Conservation (phyloP, 306 rosid genomes). For the Prunus mume region DNA sequence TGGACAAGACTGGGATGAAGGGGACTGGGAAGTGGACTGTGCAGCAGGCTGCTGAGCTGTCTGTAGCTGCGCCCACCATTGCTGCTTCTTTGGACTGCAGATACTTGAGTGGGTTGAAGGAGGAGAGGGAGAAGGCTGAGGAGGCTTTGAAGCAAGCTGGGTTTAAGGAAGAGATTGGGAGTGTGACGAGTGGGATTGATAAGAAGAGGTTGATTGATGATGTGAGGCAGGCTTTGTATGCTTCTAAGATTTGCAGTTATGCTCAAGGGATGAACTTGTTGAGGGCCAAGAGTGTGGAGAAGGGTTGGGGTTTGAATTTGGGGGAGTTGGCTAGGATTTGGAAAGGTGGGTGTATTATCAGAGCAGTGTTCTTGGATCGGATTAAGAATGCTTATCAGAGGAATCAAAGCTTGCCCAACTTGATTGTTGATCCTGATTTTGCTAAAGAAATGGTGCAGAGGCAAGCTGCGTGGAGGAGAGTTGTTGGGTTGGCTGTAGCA, state of each 20-base stretch:
- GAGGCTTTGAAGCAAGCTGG: constrained; percentile 70
- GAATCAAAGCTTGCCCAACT: constrained; percentile 69
- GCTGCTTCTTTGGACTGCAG: constrained; percentile 89
- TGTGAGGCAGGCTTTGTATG: constrained; percentile 92
- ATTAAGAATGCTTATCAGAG: constrained; percentile 92
- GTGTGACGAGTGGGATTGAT: constrained; percentile 47
- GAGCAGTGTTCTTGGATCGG: constrained; percentile 91
- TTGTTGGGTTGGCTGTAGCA: constrained; percentile 77
- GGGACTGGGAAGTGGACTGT: constrained; percentile 98
- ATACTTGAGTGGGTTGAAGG: constrained; percentile 84
- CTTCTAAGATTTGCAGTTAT: constrained; percentile 92
- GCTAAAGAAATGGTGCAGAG: constrained; percentile 96
- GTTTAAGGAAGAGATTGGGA: constrained; percentile 51
- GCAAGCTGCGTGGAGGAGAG: constrained; percentile 92
- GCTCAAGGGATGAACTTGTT: constrained; percentile 95
- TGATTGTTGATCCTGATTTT: constrained; percentile 87
- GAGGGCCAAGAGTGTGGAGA: constrained; percentile 83
- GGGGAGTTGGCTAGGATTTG: constrained; percentile 95
- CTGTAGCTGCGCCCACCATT: constrained; percentile 84
- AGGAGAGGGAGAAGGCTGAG: constrained; percentile 82
- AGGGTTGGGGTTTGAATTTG: constrained; percentile 80
- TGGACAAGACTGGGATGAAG: constrained; percentile 94
- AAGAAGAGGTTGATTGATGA: constrained; percentile 84
- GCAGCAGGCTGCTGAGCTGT: constrained; percentile 91
- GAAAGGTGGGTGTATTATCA: constrained; percentile 94